phyloP scores from a whole-genome alignment of 1,284 basidiomycete genomes.

The Puccinia brachypodii region DNA sequence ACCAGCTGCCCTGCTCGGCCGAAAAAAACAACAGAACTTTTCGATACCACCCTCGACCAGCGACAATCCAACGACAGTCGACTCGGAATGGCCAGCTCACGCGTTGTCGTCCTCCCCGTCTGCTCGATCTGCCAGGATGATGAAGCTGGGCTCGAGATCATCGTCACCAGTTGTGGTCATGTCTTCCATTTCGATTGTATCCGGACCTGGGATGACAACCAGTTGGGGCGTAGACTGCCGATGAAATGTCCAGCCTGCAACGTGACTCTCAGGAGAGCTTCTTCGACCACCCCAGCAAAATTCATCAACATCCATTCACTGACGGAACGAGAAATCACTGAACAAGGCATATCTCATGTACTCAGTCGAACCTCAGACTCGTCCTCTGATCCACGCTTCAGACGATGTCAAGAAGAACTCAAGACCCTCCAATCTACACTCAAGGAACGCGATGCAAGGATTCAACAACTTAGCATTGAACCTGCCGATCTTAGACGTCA shows the following conservation, averaged over 20 bases:
- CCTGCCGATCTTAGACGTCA: not conserved
- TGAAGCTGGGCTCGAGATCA: not conserved
- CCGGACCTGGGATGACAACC: not conserved
- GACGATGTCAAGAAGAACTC: not conserved
- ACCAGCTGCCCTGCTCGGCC: too few species aligned
- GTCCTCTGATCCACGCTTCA: not conserved
- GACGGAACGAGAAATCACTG: not conserved
- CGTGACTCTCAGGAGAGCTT: not conserved
- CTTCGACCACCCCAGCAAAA: not conserved
- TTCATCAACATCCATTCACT: constrained; percentile 26
- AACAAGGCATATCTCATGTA: not conserved
- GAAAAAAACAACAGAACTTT: too few species aligned
- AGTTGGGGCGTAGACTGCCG: not conserved
- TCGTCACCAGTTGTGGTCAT: constrained; percentile 30
- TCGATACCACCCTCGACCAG: too few species aligned
- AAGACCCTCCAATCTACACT: not conserved
- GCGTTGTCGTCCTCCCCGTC: constrained; percentile 21
- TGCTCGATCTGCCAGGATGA: constrained; percentile 46
- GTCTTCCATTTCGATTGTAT: constrained; percentile 29
- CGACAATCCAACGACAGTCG: too few species aligned
- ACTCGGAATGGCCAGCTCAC: not conserved
- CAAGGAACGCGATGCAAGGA: not conserved
- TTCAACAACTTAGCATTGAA: not conserved
- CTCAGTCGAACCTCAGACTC: not conserved
- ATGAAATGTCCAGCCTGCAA: constrained; percentile 36